Evolutionary conservation across 1,284 basidiomycete species (phyloP).

Genomic region (Apiotrichum montevideense): DNA sequence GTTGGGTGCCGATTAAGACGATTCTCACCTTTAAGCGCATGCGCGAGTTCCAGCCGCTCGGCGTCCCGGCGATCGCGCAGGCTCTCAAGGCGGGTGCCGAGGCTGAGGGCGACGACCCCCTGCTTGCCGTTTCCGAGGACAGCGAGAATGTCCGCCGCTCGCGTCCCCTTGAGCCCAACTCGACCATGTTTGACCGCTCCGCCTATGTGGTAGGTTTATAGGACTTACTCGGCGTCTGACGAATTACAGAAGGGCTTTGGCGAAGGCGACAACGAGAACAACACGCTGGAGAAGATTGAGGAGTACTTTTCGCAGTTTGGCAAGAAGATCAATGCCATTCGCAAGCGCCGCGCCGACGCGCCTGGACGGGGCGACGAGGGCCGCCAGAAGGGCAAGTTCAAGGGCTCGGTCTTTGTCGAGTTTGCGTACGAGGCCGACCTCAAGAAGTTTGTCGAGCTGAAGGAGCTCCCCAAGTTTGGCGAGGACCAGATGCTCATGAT

Average conservation of each 20-base stretch:
- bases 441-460: slow-evolving; percentile 68
- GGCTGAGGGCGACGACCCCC: slow-evolving; percentile 49
- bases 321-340: slow-evolving; percentile 69
- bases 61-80: slow-evolving; percentile 60
- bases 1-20: slow-evolving; percentile 86
- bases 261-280: slow-evolving; percentile 54
- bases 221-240: neutral
- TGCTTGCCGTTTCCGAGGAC: slow-evolving; percentile 66
- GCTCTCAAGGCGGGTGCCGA: slow-evolving; percentile 54
- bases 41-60: slow-evolving; percentile 61
- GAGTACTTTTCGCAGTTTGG: slow-evolving; percentile 76
- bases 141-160: slow-evolving; percentile 66
- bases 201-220: slow-evolving; percentile 67
- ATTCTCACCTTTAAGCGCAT: slow-evolving; percentile 95
- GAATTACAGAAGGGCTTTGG: slow-evolving; percentile 79
- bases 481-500: slow-evolving; percentile 70
- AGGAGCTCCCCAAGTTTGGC: slow-evolving; percentile 71
- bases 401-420: slow-evolving; percentile 89
- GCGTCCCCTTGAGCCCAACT: slow-evolving; percentile 62
- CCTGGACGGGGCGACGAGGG: slow-evolving; percentile 47
- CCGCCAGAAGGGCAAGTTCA: slow-evolving; percentile 65
- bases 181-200: slow-evolving; percentile 64
- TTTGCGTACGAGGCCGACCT: slow-evolving; percentile 69
- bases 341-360: slow-evolving; percentile 66
- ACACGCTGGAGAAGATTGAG: slow-evolving; percentile 70